Evolutionary conservation across 495 filamentous ascomycete genomes (phyloP), one percentile per base, ranked within the genome.

Genomic region (Polyplosphaeria fusca): DNA sequence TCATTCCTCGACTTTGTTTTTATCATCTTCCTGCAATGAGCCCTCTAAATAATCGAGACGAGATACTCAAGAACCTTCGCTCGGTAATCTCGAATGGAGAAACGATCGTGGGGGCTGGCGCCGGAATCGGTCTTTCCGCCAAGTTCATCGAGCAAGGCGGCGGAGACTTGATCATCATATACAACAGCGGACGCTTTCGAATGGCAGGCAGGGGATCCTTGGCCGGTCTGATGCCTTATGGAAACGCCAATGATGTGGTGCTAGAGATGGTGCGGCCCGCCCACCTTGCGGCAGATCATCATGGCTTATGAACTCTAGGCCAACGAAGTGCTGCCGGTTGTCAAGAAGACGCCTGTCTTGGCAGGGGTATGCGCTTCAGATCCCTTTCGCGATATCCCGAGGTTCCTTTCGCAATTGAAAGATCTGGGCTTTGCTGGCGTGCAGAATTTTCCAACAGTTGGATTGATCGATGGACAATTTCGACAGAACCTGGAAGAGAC

Each of bases 381-480:
- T 61, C 81, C 82, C 13, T 84, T 85, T 74, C 74, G 80, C 39
- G 65, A 71, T 56, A 83, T 87, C 68, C 67, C 74, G 7, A 56
- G 57, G 11, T 86, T 87, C 68, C 73, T 86, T 35, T 38, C 59
- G 26, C 73, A 86, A 65, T 70, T 88, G 37, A 73, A 76, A 38
- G 73, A 70, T 4, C 61, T 86, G 13, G 83, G 84, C 0, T 86
- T 87, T 55, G 75, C 77, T 1, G 86, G 86, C 5, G 78, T 87
- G 26, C 84, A 87, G 69, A 88, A 88, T 62, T 87, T 87, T 66
- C 85, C 84, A 2, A 87, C 84, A 1, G 85, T 88, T 4, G 85
- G 85, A 0, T 69, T 88, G 5, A 82, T 87, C 38, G 85, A 88
- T 67, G 85, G 84, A 1, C 70, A 73, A 14, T 87, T 87, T 60